Evolutionary conservation across 2,329 filamentous ascomycete genomes (phyloP), one percentile per base, ranked within the genome.

Genomic region (Aspergillus nomiae): DNA sequence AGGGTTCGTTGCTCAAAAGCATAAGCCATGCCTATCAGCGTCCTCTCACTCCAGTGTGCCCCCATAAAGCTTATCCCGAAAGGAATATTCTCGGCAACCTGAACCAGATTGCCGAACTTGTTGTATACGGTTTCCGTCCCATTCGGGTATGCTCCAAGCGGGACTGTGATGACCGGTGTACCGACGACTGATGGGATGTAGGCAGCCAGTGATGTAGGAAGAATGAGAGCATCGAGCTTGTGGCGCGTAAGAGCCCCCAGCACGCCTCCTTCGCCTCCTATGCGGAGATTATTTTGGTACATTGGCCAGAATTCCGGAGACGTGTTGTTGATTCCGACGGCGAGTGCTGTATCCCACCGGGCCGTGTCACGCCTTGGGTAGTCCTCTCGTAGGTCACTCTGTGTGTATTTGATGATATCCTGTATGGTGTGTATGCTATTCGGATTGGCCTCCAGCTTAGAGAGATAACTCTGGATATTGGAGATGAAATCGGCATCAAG

Each of bases 11-110:
- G 86, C 78, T 92, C 89, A 75, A 87, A 90, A 4, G 87, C 88
- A 79, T 89, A 91, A 8, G 88, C 89, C 71, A 88, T 83, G 0
- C 85, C 86, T 62, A 92, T 85, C 67, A 92, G 70, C 34, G 76
- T 81, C 69, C 84, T 85, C 73, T 92, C 89, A 41, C 81, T 85
- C 78, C 86, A 92, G 56, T 81, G 82, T 3, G 76, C 75, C 0
- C 88, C 90, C 53, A 90, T 77, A 68, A 91, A 91, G 9, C 82
- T 82, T 12, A 92, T 76, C 0, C 89, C 89, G 69, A 90, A 89
- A 26, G 82, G 82, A 28, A 87, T 73, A 21, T 85, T 85, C 0
- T 88, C 87, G 0, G 78, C 87, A 0, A 76, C 78, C 0, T 76
- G 74, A 10, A 87, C 83, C 9, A 90, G 74, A n/a, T 83, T 80